phyloP scores from a whole-genome alignment of 2,329 filamentous ascomycete genomes.

The Aspergillus piperis region DNA sequence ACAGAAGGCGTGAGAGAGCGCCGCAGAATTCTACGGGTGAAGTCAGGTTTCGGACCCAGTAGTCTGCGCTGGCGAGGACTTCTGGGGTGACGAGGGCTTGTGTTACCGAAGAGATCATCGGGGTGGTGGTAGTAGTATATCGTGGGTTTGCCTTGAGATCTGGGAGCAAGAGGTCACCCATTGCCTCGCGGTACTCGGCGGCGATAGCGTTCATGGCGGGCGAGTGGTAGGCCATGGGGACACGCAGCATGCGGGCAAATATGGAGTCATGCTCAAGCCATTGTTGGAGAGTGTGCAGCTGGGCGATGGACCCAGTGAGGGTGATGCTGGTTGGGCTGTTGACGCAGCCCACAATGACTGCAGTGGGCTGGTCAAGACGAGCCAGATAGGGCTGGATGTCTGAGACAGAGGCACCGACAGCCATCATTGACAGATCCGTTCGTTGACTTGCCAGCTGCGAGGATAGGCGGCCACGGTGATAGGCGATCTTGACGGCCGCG shows the following conservation, averaged over 20 bases:
- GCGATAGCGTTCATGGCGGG: neutral
- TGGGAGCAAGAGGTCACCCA: neutral
- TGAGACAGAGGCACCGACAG: neutral
- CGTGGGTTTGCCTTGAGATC: neutral
- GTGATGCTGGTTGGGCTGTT: slow-evolving; percentile 7
- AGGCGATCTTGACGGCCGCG: slow-evolving; percentile 3
- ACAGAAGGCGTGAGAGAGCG: neutral
- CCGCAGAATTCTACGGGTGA: neutral
- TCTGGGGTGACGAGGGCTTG: neutral
- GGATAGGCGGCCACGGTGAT: slow-evolving; percentile 2
- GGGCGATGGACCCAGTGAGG: neutral
- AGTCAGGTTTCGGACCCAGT: slow-evolving; percentile 7
- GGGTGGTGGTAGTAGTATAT: neutral
- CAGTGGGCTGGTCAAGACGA: neutral
- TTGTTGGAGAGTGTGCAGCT: neutral
- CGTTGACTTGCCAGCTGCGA: neutral
- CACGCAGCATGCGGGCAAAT: neutral
- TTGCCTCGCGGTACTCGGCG: neutral
- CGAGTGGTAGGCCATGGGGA: neutral
- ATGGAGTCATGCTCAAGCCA: neutral
- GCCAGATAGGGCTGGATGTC: neutral
- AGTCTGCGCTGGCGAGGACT: neutral
- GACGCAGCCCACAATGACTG: slow-evolving; percentile 2
- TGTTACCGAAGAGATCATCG: slow-evolving; percentile 5
- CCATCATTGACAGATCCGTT: slow-evolving; percentile 1